A percentile compares a stretch with the other conserved stretches of the same genome.
Evolutionary conservation across 1,139 yeast species (phyloP).

Genomic region (Blastobotrys apis): DNA sequence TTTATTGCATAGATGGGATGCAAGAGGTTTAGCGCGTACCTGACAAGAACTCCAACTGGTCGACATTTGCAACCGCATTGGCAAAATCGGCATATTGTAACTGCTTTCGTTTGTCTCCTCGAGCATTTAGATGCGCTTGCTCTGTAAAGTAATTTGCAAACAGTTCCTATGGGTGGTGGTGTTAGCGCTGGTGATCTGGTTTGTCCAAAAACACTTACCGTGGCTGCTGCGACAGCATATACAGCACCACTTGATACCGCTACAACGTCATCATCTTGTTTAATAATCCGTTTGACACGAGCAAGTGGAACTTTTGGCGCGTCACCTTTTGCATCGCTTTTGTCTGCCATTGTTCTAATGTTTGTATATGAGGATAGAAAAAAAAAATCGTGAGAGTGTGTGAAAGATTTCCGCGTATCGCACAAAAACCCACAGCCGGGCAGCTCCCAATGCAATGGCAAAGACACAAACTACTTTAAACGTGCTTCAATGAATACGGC

Average conservation of each 20-base stretch:
- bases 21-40: not conserved
- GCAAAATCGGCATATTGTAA: conserved; percentile 72
- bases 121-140: conserved; percentile 69
- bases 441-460: no score
- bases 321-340: not conserved
- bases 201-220: conserved; percentile 37
- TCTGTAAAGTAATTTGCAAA: conserved; percentile 77
- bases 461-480: no score
- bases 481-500: no score
- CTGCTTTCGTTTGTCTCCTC: conserved; percentile 65
- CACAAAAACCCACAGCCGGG: no score
- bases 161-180: conserved; percentile 43
- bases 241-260: conserved; percentile 77
- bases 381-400: not conserved
- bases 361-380: not conserved
- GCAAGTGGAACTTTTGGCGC: conserved; percentile 57
- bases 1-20: not conserved
- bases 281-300: conserved; percentile 76
- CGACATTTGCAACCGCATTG: conserved; percentile 61
- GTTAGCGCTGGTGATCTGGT: not conserved
- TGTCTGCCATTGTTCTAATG: not conserved
- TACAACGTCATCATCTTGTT: conserved; percentile 76
- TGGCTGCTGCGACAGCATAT: conserved; percentile 79
- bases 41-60: conserved; percentile 61
- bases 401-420: not conserved